A percentile compares a stretch with the other conserved stretches of the same genome.
These are phyloP conservation scores for Chlamydomonas sp. DNA, from an alignment of 139 green algal genomes.

Conservation along the genomic window DNA sequence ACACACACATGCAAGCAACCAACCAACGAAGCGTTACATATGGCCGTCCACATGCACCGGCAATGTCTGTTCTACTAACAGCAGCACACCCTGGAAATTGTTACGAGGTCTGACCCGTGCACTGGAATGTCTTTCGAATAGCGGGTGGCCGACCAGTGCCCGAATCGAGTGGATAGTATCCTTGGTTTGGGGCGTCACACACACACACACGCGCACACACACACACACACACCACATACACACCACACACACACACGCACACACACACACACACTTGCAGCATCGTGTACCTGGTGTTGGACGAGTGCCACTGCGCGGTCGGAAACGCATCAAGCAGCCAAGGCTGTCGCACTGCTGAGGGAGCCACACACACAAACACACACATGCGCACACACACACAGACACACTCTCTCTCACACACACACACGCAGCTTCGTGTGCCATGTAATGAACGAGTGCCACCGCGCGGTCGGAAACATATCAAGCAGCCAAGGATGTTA, in stretches of 20 bases:
- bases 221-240: too few relatives aligned
- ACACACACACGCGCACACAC: too few relatives aligned
- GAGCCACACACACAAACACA: constrained; percentile 1
- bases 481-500: constrained; percentile 22
- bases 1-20: too few relatives aligned
- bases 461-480: constrained; percentile 64
- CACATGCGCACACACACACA: background rate
- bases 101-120: too few relatives aligned
- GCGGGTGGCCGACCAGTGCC: too few relatives aligned
- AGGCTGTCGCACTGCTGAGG: constrained; percentile 46
- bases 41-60: too few relatives aligned
- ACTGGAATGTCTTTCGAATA: too few relatives aligned
- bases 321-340: constrained; percentile 44
- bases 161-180: too few relatives aligned
- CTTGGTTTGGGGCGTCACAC: too few relatives aligned
- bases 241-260: background rate
- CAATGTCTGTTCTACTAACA: too few relatives aligned
- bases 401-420: background rate
- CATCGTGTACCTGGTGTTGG: constrained; percentile 84
- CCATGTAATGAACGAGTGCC: constrained; percentile 93
- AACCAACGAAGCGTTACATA: too few relatives aligned
- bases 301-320: constrained; percentile 84
- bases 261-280: constrained; percentile 1
- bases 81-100: too few relatives aligned
- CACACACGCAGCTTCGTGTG: constrained; percentile 51